phyloP scores from a whole-genome alignment of 192 early-diverging fungal genomes.

The Spinellus fusiger region DNA sequence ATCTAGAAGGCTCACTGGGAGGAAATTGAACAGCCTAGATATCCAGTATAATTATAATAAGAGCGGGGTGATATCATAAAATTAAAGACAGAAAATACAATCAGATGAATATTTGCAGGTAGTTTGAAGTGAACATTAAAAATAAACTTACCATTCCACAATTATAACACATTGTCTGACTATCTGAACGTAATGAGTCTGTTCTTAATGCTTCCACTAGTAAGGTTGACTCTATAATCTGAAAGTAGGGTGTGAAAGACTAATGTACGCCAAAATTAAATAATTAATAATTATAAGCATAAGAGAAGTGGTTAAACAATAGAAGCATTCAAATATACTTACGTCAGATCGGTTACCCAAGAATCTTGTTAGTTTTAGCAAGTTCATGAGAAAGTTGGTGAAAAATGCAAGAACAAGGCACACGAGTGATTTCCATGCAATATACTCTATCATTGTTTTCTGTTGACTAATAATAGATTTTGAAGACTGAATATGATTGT shows the following conservation, averaged over 20 bases:
- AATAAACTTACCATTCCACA: slow-evolving; percentile 10
- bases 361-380: slow-evolving; percentile 28
- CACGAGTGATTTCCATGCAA: slow-evolving; percentile 29
- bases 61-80: too few species aligned
- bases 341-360: slow-evolving; percentile 29
- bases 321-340: slow-evolving; percentile 10
- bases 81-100: too few species aligned
- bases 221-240: slow-evolving; percentile 31
- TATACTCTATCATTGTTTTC: slow-evolving; percentile 22
- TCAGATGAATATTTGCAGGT: not conserved
- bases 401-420: slow-evolving; percentile 24
- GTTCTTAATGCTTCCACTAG: slow-evolving; percentile 31
- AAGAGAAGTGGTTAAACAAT: too few species aligned
- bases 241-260: slow-evolving; percentile 29
- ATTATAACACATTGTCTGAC: slow-evolving; percentile 19
- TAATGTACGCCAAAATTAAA: too few species aligned
- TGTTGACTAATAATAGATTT: slow-evolving; percentile 9
- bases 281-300: too few species aligned
- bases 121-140: not conserved
- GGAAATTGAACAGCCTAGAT: too few species aligned
- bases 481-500: slow-evolving; percentile 17
- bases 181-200: slow-evolving; percentile 7
- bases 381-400: slow-evolving; percentile 28
- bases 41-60: too few species aligned
- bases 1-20: too few species aligned